Percentiles rank a stretch among this genome's conserved stretches.
Evolutionary conservation across 2,329 filamentous ascomycete species (phyloP).

Genomic region (Colletotrichum trifolii): DNA sequence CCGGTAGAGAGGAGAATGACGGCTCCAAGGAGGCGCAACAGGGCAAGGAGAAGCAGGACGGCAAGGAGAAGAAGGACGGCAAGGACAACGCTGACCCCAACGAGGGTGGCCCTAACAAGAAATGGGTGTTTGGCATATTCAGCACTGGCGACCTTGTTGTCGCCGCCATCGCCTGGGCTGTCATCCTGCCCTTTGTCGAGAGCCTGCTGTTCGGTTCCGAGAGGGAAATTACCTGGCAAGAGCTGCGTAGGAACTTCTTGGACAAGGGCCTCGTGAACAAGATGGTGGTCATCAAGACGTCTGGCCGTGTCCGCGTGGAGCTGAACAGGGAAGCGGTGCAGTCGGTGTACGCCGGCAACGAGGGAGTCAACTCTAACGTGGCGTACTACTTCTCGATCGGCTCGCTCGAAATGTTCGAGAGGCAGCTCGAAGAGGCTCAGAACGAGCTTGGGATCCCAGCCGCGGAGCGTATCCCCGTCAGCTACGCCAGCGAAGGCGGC

Average conservation of each 20-base stretch:
- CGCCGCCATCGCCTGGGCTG: slow-evolving; percentile 54
- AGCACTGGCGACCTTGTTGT: slow-evolving; percentile 57
- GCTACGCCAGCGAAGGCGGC: slow-evolving; percentile 83
- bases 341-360: slow-evolving; percentile 78
- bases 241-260: slow-evolving; percentile 91
- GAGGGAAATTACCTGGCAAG: slow-evolving; percentile 95
- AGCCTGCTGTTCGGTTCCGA: slow-evolving; percentile 54
- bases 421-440: slow-evolving; percentile 88
- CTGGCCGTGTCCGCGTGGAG: slow-evolving; percentile 77
- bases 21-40: slow-evolving; percentile 33
- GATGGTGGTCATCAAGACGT: slow-evolving; percentile 80
- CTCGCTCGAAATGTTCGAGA: slow-evolving; percentile 92
- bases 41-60: slow-evolving; percentile 34
- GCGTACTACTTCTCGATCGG: slow-evolving; percentile 96
- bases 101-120: slow-evolving; percentile 28
- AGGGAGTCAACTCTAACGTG: slow-evolving; percentile 73
- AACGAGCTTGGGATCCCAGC: slow-evolving; percentile 85
- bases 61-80: slow-evolving; percentile 43
- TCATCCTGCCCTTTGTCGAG: slow-evolving; percentile 56
- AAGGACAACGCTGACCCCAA: slow-evolving; percentile 27
- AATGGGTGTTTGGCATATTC: slow-evolving; percentile 37
- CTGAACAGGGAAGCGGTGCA: slow-evolving; percentile 80
- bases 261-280: slow-evolving; percentile 97
- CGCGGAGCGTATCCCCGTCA: slow-evolving; percentile 91
- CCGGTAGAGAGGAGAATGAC: slow-evolving; percentile 32